phyloP scores from a whole-genome alignment of 2,329 filamentous ascomycete species.

The Dothideomycetes sp. region DNA sequence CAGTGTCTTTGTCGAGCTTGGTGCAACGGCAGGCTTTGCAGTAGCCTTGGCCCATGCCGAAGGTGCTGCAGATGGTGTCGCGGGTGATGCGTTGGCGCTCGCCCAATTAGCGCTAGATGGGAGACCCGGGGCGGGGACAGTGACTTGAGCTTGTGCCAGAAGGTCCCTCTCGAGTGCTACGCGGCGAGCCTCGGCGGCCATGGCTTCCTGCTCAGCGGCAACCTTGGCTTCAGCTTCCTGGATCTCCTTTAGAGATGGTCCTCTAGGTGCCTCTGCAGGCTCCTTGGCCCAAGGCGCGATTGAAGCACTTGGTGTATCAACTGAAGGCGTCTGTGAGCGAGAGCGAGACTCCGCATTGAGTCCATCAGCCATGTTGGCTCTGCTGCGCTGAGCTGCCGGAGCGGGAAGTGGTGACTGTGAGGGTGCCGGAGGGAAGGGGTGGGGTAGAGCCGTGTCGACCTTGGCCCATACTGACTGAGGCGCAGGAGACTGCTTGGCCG shows the following conservation, averaged over 20 bases:
- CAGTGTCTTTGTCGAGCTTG: slow-evolving; percentile 67
- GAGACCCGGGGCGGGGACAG: slow-evolving; percentile 60
- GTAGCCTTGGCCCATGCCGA: slow-evolving; percentile 58
- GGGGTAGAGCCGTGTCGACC: slow-evolving; percentile 57
- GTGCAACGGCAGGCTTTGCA: slow-evolving; percentile 35
- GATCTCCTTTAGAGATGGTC: slow-evolving; percentile 89
- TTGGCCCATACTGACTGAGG: slow-evolving; percentile 47
- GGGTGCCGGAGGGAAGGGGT: slow-evolving; percentile 63
- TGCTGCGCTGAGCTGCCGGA: slow-evolving; percentile 74
- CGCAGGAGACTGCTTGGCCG: slow-evolving; percentile 46
- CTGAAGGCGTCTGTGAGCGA: slow-evolving; percentile 63
- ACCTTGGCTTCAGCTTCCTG: slow-evolving; percentile 92
- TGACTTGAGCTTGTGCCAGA: slow-evolving; percentile 47
- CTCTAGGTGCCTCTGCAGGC: slow-evolving; percentile 58
- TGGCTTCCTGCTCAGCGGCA: slow-evolving; percentile 77
- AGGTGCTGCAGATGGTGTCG: slow-evolving; percentile 34
- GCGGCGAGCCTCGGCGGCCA: slow-evolving; percentile 65
- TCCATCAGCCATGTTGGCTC: slow-evolving; percentile 72
- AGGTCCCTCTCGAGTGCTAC: slow-evolving; percentile 72
- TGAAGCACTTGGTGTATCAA: slow-evolving; percentile 55
- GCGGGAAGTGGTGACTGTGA: slow-evolving; percentile 77
- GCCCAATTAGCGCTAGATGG: slow-evolving; percentile 87
- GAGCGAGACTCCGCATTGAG: slow-evolving; percentile 56
- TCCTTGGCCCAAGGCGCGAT: slow-evolving; percentile 95
- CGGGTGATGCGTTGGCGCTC: slow-evolving; percentile 63